Evolutionary conservation across 2,329 filamentous ascomycete genomes (phyloP).

Genomic region (Diaporthe citrichinensis): DNA sequence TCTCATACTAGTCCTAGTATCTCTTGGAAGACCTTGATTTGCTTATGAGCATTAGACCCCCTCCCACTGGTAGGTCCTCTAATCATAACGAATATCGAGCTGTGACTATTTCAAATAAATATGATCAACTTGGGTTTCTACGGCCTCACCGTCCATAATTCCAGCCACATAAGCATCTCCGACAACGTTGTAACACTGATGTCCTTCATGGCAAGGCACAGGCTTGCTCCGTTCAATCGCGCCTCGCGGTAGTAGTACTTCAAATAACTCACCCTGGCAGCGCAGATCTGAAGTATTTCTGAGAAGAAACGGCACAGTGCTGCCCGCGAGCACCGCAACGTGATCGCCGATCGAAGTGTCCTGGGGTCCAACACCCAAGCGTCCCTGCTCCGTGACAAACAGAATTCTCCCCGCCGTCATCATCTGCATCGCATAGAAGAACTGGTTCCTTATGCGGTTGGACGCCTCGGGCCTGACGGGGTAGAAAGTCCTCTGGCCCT

Average conservation of each 20-base stretch:
- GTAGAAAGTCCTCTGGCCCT: constrained; percentile 11
- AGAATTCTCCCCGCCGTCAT: constrained; percentile 7
- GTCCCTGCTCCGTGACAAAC: background rate
- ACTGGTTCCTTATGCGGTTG: background rate
- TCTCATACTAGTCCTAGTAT: background rate
- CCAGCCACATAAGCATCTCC: constrained; percentile 12
- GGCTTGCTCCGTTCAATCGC: background rate
- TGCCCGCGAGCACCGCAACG: background rate
- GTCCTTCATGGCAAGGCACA: no score
- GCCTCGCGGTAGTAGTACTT: background rate
- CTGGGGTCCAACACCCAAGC: background rate
- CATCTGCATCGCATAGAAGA: constrained; percentile 11
- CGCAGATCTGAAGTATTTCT: background rate
- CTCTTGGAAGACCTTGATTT: background rate
- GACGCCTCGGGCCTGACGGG: background rate
- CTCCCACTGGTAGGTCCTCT: no score
- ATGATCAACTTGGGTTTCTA: background rate
- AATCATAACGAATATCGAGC: background rate
- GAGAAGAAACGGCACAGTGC: background rate
- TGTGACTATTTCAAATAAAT: background rate
- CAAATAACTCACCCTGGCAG: background rate
- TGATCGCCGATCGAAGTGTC: background rate
- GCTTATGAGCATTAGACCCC: no score
- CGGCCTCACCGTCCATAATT: background rate
- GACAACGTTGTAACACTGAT: background rate